These are phyloP conservation scores for Pythium myriotylum DNA, from an alignment of 352 stramenopile species.

Conservation along the genomic window DNA sequence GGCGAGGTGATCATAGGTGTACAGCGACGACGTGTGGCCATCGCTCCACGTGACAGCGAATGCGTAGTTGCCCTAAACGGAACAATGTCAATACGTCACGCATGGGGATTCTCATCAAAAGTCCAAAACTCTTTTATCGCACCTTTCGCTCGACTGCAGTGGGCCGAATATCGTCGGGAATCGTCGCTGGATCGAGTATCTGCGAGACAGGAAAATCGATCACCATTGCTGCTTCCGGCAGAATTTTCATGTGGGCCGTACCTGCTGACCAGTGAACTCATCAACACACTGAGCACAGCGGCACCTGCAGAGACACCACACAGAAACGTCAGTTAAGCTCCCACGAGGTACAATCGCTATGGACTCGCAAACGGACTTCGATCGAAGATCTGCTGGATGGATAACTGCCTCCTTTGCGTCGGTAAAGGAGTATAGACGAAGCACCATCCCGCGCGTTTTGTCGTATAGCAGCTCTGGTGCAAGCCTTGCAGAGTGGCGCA, in stretches of 20 bases:
- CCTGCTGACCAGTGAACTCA: constrained; percentile 84
- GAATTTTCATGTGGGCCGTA: constrained; percentile 19
- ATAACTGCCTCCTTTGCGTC: constrained; percentile 77
- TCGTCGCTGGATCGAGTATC: constrained; percentile 72
- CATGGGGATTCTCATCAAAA: neutral
- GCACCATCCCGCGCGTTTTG: constrained; percentile 75
- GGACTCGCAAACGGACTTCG: constrained; percentile 60
- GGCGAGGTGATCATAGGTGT: constrained; percentile 92
- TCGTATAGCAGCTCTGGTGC: constrained; percentile 82
- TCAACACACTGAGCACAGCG: constrained; percentile 86
- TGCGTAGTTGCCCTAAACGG: constrained; percentile 94
- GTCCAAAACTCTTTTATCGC: neutral
- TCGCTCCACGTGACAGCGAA: constrained; percentile 97
- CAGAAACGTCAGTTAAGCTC: too few relatives aligned
- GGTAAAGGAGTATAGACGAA: constrained; percentile 72
- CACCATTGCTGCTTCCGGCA: neutral
- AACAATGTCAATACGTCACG: constrained; percentile 17
- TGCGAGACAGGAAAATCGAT: constrained; percentile 18
- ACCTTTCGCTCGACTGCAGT: constrained; percentile 86
- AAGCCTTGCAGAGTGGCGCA: constrained; percentile 70
- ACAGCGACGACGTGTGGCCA: constrained; percentile 95
- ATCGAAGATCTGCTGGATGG: constrained; percentile 73
- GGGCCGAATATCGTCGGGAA: constrained; percentile 79
- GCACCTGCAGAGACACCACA: constrained; percentile 44
- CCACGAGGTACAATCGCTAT: too few relatives aligned